Base-by-base conservation (phyloP, 2,329 filamentous ascomycete species). In the Tolypocladium ophioglossoides region DNA sequence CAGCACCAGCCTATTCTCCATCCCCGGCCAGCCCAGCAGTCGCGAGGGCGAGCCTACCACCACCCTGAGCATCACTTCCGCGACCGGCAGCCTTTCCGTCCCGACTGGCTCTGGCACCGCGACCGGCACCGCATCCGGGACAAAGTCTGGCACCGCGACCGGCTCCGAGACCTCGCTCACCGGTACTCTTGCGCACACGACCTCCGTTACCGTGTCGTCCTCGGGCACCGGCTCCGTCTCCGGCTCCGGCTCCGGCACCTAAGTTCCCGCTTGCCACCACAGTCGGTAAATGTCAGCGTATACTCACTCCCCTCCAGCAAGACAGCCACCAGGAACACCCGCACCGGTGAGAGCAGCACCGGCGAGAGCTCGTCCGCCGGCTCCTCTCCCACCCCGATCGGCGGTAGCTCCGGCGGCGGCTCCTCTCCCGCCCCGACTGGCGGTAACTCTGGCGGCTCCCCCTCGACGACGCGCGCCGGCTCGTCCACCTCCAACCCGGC, bases 401-500 rank as follows among this genome's bases (percentile, higher is more conserved):
- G 39, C 20, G 39, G 39, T 20, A 10, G 8, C 10, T 38, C 37
- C 38, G 11, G 38, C 24, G 37, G 4, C 53, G 16, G 46, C 32
- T 27, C 44, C 32, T 20, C 22, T 30, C 4, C 30, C 30, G 8
- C 30, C 30, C n/a, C 47, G n/a, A 44, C 47, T 14, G 47, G 40
- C 32, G 22, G 30, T 9, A 30, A 8, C 30, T 34, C 55, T 20
- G 30, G 20, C 38, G 12, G 37, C 35, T 5, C 46, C 24, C 9
- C 22, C n/a, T 10, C 49, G 16, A 22, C 30, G 14, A 18, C 38
- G 5, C 18, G 22, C 16, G 16, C 52, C 20, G 3, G 49, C 22
- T 39, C 55, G 0, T n/a, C 40, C 24, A 57, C 57, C 4, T 57
- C 60, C 1, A 64, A 64, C 37, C 59, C 62, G 5, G 62, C 59